Percentiles rank a stretch among this genome's conserved stretches.
phyloP scores from a whole-genome alignment of 768 basidiomycete genomes.

The Amyloporia xantha region DNA sequence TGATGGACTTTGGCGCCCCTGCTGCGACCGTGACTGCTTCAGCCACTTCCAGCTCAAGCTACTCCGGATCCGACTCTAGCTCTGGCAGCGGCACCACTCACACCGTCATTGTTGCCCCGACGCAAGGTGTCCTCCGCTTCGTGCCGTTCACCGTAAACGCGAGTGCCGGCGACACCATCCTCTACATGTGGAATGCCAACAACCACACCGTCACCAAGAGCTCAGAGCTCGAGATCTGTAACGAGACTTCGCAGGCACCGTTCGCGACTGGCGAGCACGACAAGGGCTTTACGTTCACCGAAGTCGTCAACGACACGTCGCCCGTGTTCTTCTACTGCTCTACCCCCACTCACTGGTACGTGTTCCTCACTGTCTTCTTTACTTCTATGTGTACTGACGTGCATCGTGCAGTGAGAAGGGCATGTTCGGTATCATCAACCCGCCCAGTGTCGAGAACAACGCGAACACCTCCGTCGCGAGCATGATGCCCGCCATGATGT shows the following conservation, averaged over 20 bases:
- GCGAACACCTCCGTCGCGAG: conserved; percentile 40
- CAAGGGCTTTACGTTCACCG: conserved; percentile 59
- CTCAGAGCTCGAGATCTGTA: conserved; percentile 61
- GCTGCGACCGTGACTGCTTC: conserved; percentile 20
- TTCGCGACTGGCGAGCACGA: conserved; percentile 66
- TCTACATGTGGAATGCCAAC: conserved; percentile 73
- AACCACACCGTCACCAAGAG: conserved; percentile 82
- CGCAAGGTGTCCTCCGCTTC: conserved; percentile 68
- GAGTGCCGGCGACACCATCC: conserved; percentile 69
- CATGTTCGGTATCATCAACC: conserved; percentile 82
- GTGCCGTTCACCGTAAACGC: conserved; percentile 73
- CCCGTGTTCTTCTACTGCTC: conserved; percentile 74
- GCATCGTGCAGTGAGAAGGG: conserved; percentile 43
- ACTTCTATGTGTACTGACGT: not conserved
- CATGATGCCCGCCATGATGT: conserved; percentile 42
- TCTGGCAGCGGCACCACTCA: conserved; percentile 52
- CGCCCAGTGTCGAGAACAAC: conserved; percentile 40
- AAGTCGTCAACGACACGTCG: conserved; percentile 67
- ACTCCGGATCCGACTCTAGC: conserved; percentile 14
- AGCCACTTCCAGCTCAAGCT: conserved; percentile 13
- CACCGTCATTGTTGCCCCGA: conserved; percentile 74
- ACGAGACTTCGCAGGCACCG: conserved; percentile 51
- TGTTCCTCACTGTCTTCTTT: not conserved
- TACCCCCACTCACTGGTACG: conserved; percentile 54
- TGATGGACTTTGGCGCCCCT: conserved; percentile 48